A percentile compares a stretch with the other conserved stretches of the same genome.
Evolutionary conservation across 1,284 basidiomycete genomes (phyloP).

Genomic region (Bondarzewia mesenterica): DNA sequence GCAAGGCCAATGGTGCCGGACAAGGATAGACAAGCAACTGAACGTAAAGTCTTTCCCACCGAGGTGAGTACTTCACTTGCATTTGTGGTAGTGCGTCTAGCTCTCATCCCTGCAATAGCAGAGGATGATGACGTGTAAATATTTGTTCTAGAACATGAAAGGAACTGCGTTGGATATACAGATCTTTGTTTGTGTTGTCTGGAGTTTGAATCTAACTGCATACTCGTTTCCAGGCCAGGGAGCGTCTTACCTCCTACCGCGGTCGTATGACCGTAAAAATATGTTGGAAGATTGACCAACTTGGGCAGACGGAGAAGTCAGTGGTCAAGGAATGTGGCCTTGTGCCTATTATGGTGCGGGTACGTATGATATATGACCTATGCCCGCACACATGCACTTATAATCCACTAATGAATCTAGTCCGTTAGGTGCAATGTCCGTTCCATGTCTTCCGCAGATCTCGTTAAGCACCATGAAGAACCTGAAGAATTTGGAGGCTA

Average conservation of each 20-base stretch:
- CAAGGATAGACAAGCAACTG: conserved; percentile 67
- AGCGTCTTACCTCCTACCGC: conserved; percentile 87
- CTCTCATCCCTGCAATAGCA: too few relatives aligned
- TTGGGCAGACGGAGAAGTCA: conserved; percentile 47
- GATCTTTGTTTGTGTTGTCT: too few relatives aligned
- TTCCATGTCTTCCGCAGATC: conserved; percentile 76
- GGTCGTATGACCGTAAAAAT: conserved; percentile 89
- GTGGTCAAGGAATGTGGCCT: conserved; percentile 86
- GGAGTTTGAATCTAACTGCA: not conserved
- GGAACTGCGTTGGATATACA: too few relatives aligned
- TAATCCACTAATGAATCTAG: conserved; percentile 32
- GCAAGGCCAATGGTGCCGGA: conserved; percentile 86
- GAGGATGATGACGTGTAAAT: too few relatives aligned
- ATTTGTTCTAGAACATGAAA: too few relatives aligned
- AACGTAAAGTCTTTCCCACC: conserved; percentile 80
- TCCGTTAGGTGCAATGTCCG: conserved; percentile 93
- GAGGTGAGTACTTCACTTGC: conserved; percentile 54
- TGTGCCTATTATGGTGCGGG: conserved; percentile 94
- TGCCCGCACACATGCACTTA: too few relatives aligned
- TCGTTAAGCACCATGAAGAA: conserved; percentile 91
- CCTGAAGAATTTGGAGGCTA: conserved; percentile 98
- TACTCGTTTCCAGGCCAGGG: conserved; percentile 60
- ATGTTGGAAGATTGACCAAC: conserved; percentile 73
- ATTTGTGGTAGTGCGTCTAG: not conserved
- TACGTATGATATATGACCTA: too few relatives aligned